phyloP scores from a whole-genome alignment of 2,329 filamentous ascomycete genomes.

The Penicillium janthinellum region DNA sequence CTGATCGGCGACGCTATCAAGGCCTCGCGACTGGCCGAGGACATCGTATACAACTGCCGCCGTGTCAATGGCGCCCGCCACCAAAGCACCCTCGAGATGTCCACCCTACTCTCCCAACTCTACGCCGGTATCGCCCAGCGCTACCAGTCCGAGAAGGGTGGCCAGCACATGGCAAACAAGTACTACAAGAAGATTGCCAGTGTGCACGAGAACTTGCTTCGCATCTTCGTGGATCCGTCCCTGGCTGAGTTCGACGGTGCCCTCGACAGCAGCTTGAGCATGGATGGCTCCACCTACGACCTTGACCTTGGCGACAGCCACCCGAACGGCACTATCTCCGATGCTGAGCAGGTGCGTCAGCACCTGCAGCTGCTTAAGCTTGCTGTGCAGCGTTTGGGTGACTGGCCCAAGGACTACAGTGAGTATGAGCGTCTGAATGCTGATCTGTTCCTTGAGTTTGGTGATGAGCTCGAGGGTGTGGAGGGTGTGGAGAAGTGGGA shows the following conservation, averaged over 20 bases:
- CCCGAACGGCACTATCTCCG: constrained; percentile 22
- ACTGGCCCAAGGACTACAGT: constrained; percentile 50
- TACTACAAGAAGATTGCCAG: constrained; percentile 44
- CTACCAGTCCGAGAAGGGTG: constrained; percentile 37
- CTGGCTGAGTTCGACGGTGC: constrained; percentile 34
- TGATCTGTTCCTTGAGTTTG: constrained; percentile 48
- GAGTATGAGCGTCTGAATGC: constrained; percentile 54
- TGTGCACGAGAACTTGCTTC: constrained; percentile 43
- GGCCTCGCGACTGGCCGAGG: constrained; percentile 53
- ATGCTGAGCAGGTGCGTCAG: constrained; percentile 37
- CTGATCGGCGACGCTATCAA: constrained; percentile 48
- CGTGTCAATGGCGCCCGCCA: constrained; percentile 54
- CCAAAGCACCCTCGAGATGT: constrained; percentile 51
- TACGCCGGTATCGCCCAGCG: constrained; percentile 48
- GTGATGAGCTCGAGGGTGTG: constrained; percentile 43
- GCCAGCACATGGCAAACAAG: constrained; percentile 37
- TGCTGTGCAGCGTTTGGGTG: constrained; percentile 42
- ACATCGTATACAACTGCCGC: constrained; percentile 58
- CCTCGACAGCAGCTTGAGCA: constrained; percentile 24
- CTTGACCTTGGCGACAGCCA: constrained; percentile 24
- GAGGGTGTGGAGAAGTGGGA: constrained; percentile 53
- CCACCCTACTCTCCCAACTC: constrained; percentile 52
- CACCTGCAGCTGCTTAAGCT: constrained; percentile 45
- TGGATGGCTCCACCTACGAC: constrained; percentile 25
- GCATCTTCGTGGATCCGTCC: constrained; percentile 37